Evolutionary conservation across 116 monocot genomes (phyloP).

Genomic region (Trichopus zeylanicus): DNA sequence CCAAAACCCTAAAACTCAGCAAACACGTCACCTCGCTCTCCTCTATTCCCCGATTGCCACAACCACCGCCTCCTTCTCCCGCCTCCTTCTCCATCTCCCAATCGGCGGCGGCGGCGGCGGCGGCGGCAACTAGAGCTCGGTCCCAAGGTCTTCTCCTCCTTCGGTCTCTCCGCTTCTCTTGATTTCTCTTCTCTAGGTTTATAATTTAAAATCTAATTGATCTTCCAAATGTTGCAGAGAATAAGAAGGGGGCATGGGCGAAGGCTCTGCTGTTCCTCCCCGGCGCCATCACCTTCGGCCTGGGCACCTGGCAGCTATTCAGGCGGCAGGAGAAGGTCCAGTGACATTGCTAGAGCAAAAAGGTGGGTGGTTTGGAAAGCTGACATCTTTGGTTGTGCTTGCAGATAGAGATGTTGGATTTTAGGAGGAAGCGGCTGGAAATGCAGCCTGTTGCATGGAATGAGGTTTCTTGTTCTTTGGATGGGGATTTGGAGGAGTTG

Average conservation of each 20-base stretch:
- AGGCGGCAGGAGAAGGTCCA: constrained; percentile 83
- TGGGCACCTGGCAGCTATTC: constrained; percentile 89
- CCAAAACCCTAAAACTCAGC: constrained; percentile 23
- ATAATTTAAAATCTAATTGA: neutral
- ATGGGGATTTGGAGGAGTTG: constrained; percentile 22
- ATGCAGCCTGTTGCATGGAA: constrained; percentile 76
- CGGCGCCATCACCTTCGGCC: constrained; percentile 86
- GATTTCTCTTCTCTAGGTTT: neutral
- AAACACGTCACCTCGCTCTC: constrained; percentile 10
- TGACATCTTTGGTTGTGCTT: constrained; percentile 1
- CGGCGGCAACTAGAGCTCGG: constrained; percentile 12
- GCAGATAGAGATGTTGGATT: constrained; percentile 91
- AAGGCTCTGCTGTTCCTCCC: constrained; percentile 73
- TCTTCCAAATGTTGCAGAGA: constrained; percentile 21
- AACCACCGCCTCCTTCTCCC: neutral
- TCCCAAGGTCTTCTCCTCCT: constrained; percentile 11
- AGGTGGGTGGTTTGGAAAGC: neutral
- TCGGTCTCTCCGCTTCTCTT: neutral
- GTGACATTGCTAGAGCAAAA: neutral
- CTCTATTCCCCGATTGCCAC: constrained; percentile 2
- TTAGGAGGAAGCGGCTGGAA: constrained; percentile 71
- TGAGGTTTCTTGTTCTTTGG: constrained; percentile 9
- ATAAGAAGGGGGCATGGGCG: constrained; percentile 45
- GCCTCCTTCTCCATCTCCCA: constrained; percentile 21
- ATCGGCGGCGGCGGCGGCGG: constrained; percentile 5